phyloP scores from a whole-genome alignment of 257 asterid species.

The Penstemon barbatus region DNA sequence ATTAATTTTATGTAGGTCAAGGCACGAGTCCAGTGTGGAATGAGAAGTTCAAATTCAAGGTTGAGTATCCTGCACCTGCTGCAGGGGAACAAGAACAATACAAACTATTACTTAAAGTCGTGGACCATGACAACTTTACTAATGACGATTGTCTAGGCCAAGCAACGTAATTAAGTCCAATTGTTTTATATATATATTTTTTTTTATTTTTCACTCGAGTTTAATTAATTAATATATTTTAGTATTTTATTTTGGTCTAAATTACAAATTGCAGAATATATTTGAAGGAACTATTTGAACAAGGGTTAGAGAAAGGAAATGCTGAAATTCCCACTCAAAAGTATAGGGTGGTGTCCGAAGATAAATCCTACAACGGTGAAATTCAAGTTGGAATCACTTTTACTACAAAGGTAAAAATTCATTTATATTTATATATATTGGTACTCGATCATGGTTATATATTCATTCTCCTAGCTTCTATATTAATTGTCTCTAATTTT shows the following conservation, averaged over 20 bases:
- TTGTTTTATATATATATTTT: no score
- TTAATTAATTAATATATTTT: no score
- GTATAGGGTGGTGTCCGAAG: slow-evolving; percentile 47
- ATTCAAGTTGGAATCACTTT: slow-evolving; percentile 62
- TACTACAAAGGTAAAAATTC: slow-evolving; percentile 39
- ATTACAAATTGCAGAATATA: slow-evolving; percentile 46
- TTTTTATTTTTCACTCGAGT: no score
- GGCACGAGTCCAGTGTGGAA: slow-evolving; percentile 62
- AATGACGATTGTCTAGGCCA: slow-evolving; percentile 62
- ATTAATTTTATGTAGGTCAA: slow-evolving; percentile 39
- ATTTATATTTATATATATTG: no score
- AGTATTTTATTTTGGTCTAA: no score
- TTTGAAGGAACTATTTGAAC: slow-evolving; percentile 55
- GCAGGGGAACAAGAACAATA: slow-evolving; percentile 31
- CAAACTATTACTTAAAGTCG: slow-evolving; percentile 53
- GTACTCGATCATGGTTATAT: no score
- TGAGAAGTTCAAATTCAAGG: slow-evolving; percentile 55
- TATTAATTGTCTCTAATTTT: no score
- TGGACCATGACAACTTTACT: slow-evolving; percentile 56
- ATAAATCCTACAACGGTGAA: slow-evolving; percentile 58
- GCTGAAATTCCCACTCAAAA: slow-evolving; percentile 53
- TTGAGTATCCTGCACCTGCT: slow-evolving; percentile 41
- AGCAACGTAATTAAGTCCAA: slow-evolving; percentile 30
- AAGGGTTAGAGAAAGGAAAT: slow-evolving; percentile 59
- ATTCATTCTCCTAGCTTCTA: no score